A percentile compares a stretch with the other conserved stretches of the same genome.
Evolutionary conservation across 148 eudicot genomes (phyloP).

Genomic region (Fallopia convolvulus): DNA sequence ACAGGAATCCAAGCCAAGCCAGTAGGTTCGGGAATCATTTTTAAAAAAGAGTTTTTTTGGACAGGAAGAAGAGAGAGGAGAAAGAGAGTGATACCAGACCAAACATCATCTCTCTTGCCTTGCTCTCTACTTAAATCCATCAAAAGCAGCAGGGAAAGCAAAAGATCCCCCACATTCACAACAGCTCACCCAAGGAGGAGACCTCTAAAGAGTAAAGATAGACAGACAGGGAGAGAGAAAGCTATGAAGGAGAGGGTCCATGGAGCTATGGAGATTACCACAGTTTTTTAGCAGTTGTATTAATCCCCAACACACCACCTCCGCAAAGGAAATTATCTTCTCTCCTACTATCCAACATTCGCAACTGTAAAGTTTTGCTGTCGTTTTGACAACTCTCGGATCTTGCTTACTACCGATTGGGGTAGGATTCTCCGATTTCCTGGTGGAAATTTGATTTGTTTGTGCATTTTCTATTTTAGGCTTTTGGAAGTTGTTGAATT

Average conservation of each 20-base stretch:
- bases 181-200: conserved; percentile 5
- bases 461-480: neutral
- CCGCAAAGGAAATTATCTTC: neutral
- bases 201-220: neutral
- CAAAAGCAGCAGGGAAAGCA: conserved; percentile 1
- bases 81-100: conserved; percentile 4
- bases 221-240: neutral
- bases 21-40: neutral
- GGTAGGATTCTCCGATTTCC: neutral
- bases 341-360: neutral
- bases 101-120: conserved; percentile 10
- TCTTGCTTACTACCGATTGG: neutral
- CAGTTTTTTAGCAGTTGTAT: neutral
- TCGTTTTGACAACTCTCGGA: neutral
- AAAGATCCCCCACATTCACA: neutral
- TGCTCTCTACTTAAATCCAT: conserved; percentile 7
- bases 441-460: neutral
- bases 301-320: neutral
- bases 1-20: no score
- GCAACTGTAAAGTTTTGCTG: neutral
- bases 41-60: neutral
- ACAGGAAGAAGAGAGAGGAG: neutral
- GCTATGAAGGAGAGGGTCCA: conserved; percentile 1
- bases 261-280: neutral
- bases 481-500: neutral